These are phyloP conservation scores for Rhodotorula sp. DNA, from an alignment of 1,284 basidiomycete genomes.

Conservation along the genomic window DNA sequence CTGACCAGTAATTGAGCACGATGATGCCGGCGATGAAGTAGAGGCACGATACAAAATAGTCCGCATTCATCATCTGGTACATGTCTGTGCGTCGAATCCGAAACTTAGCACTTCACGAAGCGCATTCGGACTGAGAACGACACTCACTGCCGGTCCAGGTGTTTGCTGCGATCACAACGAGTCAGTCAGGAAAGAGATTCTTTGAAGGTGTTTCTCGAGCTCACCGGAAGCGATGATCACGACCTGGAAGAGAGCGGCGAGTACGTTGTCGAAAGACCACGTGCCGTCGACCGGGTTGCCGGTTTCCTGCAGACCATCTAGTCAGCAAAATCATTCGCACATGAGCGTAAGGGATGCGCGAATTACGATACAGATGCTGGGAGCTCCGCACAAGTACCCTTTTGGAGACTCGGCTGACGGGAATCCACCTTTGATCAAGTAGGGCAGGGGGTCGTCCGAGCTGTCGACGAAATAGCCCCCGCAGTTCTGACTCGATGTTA, in stretches of 20 bases:
- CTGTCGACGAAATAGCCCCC: constrained; percentile 71
- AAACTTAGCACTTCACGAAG: neutral
- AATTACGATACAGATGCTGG: constrained; percentile 70
- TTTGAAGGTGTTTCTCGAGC: constrained; percentile 9
- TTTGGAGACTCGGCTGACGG: constrained; percentile 51
- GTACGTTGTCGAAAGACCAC: constrained; percentile 88
- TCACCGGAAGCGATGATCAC: constrained; percentile 79
- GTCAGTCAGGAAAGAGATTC: neutral
- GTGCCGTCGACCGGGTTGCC: constrained; percentile 68
- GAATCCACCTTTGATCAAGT: constrained; percentile 49
- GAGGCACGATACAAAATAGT: constrained; percentile 80
- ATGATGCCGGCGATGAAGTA: constrained; percentile 85
- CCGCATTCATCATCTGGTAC: constrained; percentile 89
- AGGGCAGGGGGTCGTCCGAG: constrained; percentile 56
- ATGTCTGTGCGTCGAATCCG: constrained; percentile 57
- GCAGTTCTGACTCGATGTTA: constrained; percentile 59
- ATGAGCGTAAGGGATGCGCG: neutral
- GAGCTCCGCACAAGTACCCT: constrained; percentile 79
- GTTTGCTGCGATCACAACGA: constrained; percentile 46
- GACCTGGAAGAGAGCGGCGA: constrained; percentile 76
- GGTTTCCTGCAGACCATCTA: constrained; percentile 55
- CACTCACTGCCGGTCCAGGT: constrained; percentile 50
- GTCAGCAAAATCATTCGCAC: neutral
- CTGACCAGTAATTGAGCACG: constrained; percentile 80
- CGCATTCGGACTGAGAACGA: neutral